These are phyloP conservation scores for Prosopis cineraria DNA, from an alignment of 306 rosid species.

Conservation along the genomic window DNA sequence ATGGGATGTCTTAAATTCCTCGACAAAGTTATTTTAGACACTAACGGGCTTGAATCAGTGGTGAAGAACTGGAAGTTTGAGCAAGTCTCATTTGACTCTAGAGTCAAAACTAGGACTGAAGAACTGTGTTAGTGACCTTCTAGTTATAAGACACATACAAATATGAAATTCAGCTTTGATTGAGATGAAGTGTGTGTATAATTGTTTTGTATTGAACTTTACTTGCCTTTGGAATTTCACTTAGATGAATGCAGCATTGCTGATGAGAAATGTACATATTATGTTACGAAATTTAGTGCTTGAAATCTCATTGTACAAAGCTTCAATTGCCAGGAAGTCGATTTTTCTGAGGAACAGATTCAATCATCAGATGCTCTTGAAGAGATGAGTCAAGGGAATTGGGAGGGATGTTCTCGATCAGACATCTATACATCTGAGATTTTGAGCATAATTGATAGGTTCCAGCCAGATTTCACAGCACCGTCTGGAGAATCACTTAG, in stretches of 20 bases:
- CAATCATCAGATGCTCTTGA: slow-evolving; percentile 73
- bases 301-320: slow-evolving; percentile 29
- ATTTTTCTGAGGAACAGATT: slow-evolving; percentile 71
- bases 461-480: slow-evolving; percentile 90
- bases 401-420: slow-evolving; percentile 95
- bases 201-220: neutral
- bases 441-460: slow-evolving; percentile 64
- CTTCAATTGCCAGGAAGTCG: slow-evolving; percentile 63
- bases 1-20: neutral
- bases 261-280: neutral
- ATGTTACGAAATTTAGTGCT: neutral
- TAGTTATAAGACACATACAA: neutral
- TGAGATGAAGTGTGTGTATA: neutral
- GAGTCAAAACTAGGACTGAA: neutral
- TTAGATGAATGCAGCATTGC: neutral
- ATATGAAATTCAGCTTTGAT: neutral
- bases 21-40: neutral
- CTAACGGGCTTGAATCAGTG: slow-evolving; percentile 4
- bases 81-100: neutral
- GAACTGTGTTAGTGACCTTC: neutral
- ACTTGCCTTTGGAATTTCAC: neutral
- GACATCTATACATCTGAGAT: slow-evolving; percentile 84
- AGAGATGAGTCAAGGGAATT: slow-evolving; percentile 95
- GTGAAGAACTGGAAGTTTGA: neutral
- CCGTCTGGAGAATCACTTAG: slow-evolving; percentile 96